Base-by-base conservation (phyloP, 1,284 basidiomycete species). In the Rhodotorula sp. region DNA sequence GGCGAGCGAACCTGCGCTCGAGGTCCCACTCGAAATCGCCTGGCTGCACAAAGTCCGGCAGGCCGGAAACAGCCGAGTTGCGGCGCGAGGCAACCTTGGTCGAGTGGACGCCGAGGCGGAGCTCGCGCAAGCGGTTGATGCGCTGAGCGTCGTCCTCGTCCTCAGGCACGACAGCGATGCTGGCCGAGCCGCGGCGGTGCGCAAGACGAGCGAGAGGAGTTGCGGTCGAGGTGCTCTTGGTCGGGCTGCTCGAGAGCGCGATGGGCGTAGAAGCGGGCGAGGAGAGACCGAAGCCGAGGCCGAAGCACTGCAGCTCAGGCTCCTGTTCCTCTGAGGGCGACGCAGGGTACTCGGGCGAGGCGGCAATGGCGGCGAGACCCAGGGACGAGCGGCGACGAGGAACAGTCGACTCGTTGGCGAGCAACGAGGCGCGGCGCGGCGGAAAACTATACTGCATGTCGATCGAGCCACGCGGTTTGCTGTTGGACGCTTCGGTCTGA, bases 401-500 rank as follows among this genome's bases (percentile, higher is more conserved):
- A 89, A 89, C 7, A 16, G 17, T 0, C 12, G 27, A 16, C 85
- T 49, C 27, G 53, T 64, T 60, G 52, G 68, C 85, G 78, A 92
- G 56, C 45, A 71, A 64, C 7, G 67, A 57, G 27, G 42, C 50
- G 9, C 64, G 57, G 9, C 57, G 57, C 19, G 49, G 48, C 48
- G 49, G 60, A 48, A 49, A 61, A 9, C 21, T 42, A 34, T 34
- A 49, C 13, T 34, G 19, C 44, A 9, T 25, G 27, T 54, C 55
- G 25, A 45, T 60, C 52, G 67, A 68, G 25, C 46, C 58, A 13
- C 49, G 60, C 56, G 21, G 82, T 21, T 86, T 85, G 14, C 87
- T 85, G 16, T 21, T 9, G 21, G 9, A 21, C 41, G 84, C 80
- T 60, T 82, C 82, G 48, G 89, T 88, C 81, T 96, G 93, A 25